phyloP scores from a whole-genome alignment of 202 grass and related monocot genomes.

The Brachypodium distachyon region DNA sequence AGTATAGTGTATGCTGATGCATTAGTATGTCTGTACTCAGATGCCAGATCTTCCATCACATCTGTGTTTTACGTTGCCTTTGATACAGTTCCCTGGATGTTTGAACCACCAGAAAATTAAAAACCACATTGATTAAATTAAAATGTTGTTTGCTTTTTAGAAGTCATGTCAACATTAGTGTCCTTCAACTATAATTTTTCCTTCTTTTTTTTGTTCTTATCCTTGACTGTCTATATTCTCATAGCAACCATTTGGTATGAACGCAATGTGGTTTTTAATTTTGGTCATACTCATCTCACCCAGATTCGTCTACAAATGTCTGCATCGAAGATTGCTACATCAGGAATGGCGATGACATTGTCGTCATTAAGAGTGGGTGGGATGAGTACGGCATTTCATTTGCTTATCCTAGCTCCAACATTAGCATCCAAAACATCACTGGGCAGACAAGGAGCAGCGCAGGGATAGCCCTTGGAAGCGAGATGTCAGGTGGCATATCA shows the following conservation, averaged over 20 bases:
- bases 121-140: background rate
- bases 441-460: slow-evolving; percentile 45
- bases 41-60: background rate
- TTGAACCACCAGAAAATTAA: background rate
- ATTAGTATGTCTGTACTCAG: background rate
- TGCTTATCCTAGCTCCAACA: slow-evolving; percentile 68
- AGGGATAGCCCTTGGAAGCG: slow-evolving; percentile 65
- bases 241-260: background rate
- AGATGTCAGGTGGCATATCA: slow-evolving; percentile 87
- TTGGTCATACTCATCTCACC: slow-evolving; percentile 28
- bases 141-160: background rate
- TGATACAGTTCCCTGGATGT: background rate
- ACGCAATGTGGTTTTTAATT: no score
- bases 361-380: slow-evolving; percentile 83
- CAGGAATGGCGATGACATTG: slow-evolving; percentile 63
- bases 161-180: background rate
- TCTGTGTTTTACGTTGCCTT: background rate
- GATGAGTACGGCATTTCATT: slow-evolving; percentile 84
- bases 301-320: slow-evolving; percentile 75
- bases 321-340: slow-evolving; percentile 87
- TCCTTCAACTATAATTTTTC: background rate
- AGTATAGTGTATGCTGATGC: background rate
- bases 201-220: background rate
- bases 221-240: background rate
- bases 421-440: slow-evolving; percentile 59